phyloP scores from a whole-genome alignment of 176 grass and related monocot genomes.

The Carex myosuroides region DNA sequence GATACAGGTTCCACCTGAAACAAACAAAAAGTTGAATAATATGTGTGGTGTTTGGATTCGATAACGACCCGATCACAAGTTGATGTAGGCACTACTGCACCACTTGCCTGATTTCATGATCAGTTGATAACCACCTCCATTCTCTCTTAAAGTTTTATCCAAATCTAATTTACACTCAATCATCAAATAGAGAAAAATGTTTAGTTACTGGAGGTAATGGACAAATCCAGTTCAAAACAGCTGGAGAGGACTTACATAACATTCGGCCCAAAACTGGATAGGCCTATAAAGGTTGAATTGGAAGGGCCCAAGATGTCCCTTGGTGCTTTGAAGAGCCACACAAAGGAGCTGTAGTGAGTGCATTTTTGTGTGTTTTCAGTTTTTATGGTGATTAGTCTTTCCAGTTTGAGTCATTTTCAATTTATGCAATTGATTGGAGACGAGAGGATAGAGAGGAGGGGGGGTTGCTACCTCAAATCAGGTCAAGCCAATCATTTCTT shows the following conservation, averaged over 20 bases:
- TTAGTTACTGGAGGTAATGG: neutral
- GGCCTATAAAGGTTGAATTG: neutral
- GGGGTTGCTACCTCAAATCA: neutral
- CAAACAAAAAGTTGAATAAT: neutral
- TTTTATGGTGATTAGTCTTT: neutral
- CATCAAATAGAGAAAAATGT: neutral
- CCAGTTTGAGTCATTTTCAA: neutral
- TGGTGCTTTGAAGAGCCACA: neutral
- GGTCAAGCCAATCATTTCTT: neutral
- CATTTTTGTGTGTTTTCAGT: neutral
- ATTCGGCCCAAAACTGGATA: neutral
- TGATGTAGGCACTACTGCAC: neutral
- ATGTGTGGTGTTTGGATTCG: neutral
- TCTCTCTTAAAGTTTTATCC: neutral
- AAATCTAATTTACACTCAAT: neutral
- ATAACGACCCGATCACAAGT: neutral
- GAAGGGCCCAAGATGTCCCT: neutral
- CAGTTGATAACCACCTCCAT: neutral
- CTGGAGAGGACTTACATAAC: neutral
- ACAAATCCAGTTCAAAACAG: neutral
- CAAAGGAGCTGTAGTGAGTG: neutral
- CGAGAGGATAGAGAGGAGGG: neutral
- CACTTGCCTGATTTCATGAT: neutral
- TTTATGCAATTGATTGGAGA: neutral
- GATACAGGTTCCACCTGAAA: neutral